Evolutionary conservation across 108 stramenopile genomes (phyloP).

Genomic region (Parietichytrium sp.): DNA sequence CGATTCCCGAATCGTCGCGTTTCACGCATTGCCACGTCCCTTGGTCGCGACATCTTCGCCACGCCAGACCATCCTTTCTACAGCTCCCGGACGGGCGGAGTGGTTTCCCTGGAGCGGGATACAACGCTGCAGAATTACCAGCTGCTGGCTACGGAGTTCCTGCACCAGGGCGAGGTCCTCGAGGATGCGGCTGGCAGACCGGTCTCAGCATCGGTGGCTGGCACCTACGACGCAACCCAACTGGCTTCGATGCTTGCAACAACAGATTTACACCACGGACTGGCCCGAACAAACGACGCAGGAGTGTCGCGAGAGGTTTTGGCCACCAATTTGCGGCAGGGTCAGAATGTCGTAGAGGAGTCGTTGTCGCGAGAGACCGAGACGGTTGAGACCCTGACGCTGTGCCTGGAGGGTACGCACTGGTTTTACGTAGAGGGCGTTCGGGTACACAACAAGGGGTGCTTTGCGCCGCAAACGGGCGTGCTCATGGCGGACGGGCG

Average conservation of each 20-base stretch:
- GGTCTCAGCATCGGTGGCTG: not conserved
- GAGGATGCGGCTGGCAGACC: not conserved
- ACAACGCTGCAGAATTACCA: not conserved
- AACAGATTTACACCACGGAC: too few relatives aligned
- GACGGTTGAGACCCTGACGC: too few relatives aligned
- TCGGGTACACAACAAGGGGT: constrained; percentile 16
- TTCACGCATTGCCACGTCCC: not conserved
- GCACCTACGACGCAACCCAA: too few relatives aligned
- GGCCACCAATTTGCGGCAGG: too few relatives aligned
- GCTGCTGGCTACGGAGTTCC: not conserved
- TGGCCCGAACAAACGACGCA: too few relatives aligned
- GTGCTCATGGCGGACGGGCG: not conserved
- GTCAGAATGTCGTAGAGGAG: too few relatives aligned
- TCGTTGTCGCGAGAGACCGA: too few relatives aligned
- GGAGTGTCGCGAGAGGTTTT: too few relatives aligned
- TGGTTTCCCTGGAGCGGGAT: not conserved
- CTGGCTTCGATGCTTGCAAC: too few relatives aligned
- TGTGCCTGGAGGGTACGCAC: not conserved
- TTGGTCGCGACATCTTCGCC: not conserved
- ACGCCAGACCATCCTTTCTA: constrained; percentile 34
- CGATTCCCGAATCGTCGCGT: not conserved
- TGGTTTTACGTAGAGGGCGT: constrained; percentile 19
- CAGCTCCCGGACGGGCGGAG: not conserved
- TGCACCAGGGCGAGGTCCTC: not conserved
- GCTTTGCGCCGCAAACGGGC: not conserved